Conservation (phyloP, 2,329 filamentous ascomycete genomes). For the Neocatenulostroma microsporum region DNA sequence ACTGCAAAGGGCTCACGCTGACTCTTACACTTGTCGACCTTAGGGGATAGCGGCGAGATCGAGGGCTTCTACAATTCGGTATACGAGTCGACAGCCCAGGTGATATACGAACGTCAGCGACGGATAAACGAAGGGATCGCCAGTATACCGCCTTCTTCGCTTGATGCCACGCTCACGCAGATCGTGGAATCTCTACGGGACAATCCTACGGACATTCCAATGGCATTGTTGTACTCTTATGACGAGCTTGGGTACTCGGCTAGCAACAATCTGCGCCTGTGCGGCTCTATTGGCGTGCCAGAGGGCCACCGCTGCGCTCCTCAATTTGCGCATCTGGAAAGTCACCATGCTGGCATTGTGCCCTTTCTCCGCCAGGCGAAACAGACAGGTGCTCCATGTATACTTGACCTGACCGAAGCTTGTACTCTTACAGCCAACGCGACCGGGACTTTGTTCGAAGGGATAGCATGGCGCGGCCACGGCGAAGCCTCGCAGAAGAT, state of each 20-base stretch:
- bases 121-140: constrained; percentile 10
- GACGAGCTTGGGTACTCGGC: constrained; percentile 7
- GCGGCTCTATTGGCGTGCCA: constrained; percentile 10
- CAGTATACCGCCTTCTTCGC: constrained; percentile 1
- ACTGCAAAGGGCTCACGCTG: no score
- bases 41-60: constrained; percentile 14
- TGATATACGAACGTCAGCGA: constrained; percentile 12
- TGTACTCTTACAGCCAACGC: background rate
- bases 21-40: no score
- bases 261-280: constrained; percentile 4
- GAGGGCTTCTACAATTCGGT: constrained; percentile 20
- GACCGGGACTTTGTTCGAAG: constrained; percentile 9
- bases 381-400: constrained; percentile 3
- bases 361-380: constrained; percentile 9
- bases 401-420: constrained; percentile 7
- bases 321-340: constrained; percentile 6
- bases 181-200: constrained; percentile 11
- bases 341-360: constrained; percentile 5
- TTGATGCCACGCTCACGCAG: constrained; percentile 9
- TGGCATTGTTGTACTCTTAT: constrained; percentile 15
- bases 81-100: constrained; percentile 14
- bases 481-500: constrained; percentile 13
- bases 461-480: constrained; percentile 17
- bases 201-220: constrained; percentile 14
- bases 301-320: constrained; percentile 10